Evolutionary conservation across 768 basidiomycete genomes (phyloP), one percentile per base, ranked within the genome.

Genomic region (Mycena epipterygia): DNA sequence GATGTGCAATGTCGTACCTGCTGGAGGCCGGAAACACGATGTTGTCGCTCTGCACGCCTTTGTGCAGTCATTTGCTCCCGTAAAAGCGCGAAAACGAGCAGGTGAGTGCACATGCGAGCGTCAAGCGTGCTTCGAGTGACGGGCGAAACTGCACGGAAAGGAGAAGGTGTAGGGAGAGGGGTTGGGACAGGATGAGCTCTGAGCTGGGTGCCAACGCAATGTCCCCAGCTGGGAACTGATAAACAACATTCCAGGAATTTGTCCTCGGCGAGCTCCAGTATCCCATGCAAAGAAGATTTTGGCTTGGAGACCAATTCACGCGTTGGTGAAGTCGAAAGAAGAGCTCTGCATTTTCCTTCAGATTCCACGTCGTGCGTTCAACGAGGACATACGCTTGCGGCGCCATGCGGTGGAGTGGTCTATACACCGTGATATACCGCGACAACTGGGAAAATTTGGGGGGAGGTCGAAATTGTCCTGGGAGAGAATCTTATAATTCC

Each of bases 31-130:
- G 61, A 23, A 69, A 69, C 39, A 63, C 61, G 25, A 69, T 69
- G 39, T 69, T 69, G 8, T 55, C 68, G 48, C 60, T 62, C 17
- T 61, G 61, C 12, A 69, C 58, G 32, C 68, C 46, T 27, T 69
- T 69, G 44, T 69, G 68, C 13, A 69, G 53, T 61, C 68, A 69
- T 29, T 69, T 52, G 32, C 60, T 62, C 29, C 68, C 68, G 33
- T 56, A 69, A 35, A 69, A 44, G 11, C 68, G 59, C 17, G 68
- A 62, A 17, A 69, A 64, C 4, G 64, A 51, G 39, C 59, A 23
- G 9, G 68, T 51, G 32, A 69, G 58, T 23, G 5, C 30, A 25
- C 32, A 56, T n/a, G 68, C 59, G 13, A 69, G 30, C 3, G 9
- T 27, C 25, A 63, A 16, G 25, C 68, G 68, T 21, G 61, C 58